Evolutionary conservation across 2,329 filamentous ascomycete species (phyloP), one percentile per base, ranked within the genome.

Genomic region (Mycosphaerella arachidis): DNA sequence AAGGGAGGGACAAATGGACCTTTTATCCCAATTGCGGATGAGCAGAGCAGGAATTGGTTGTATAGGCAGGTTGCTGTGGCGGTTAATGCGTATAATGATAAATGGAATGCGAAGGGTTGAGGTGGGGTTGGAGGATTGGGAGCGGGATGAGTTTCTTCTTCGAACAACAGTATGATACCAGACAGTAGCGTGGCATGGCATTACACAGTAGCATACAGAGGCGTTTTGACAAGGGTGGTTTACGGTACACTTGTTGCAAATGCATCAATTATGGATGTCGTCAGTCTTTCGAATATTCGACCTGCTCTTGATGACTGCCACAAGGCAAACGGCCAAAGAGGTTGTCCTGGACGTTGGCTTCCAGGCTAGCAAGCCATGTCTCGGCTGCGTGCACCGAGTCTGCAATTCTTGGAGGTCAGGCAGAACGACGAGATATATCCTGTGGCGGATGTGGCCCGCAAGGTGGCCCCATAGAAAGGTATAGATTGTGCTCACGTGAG

Each of bases 1-100:
- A 89, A 96, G 67, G 93, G 92, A 10, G 93, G 92, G 3, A 90
- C 88, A 2, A 96, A 96, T 72, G 94, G 94, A 0, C 94, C 94
- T 2, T 99, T 97, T 71, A 87, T 99, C 6, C 94, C 94, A 0
- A 89, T 97, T 6, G 88, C 86, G n/a, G 92, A 96, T 69, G 93
- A 97, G 75, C 90, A 87, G 61, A 79, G 79, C 51, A 76, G 85
- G 70, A 87, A 88, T 70, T 88, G 85, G 85, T 75, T 88, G 65
- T 88, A 88, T 67, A 79, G 76, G 65, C 85, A 87, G 74, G 84
- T 88, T 71, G 85, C 84, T 54, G 77, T 88, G 73, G 85, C 84
- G 64, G 85, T 87, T 33, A 87, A 86, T 77, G 84, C 85, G 56
- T 87, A 85, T 72, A 87, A 87, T 70, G 85, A 87, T 69, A 83